Percentiles rank a stretch among this genome's conserved stretches.
Evolutionary conservation across 2,329 filamentous ascomycete species (phyloP).

Genomic region (Hymenoscyphus salicellus): DNA sequence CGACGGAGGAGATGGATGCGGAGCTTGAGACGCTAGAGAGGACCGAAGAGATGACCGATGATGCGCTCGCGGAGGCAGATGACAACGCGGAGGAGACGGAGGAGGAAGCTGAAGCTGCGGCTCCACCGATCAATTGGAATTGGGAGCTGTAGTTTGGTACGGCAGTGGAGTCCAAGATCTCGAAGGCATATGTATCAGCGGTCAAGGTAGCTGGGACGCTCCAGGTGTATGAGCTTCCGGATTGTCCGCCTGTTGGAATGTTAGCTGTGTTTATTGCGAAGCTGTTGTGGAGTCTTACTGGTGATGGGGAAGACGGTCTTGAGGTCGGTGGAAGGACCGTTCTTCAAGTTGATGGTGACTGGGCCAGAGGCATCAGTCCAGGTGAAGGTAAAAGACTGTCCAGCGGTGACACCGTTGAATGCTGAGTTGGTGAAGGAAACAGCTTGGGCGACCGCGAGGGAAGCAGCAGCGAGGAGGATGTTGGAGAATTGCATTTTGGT

Average conservation of each 20-base stretch:
- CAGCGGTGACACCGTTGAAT: slow-evolving; percentile 27
- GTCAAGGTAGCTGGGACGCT: slow-evolving; percentile 21
- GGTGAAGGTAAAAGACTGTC: slow-evolving; percentile 27
- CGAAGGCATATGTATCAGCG: slow-evolving; percentile 27
- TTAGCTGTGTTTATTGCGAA: not conserved
- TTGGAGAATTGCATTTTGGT: slow-evolving; percentile 34
- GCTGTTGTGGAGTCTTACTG: slow-evolving; percentile 21
- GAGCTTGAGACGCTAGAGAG: slow-evolving; percentile 11
- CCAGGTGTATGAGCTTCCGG: slow-evolving; percentile 28
- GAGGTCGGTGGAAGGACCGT: slow-evolving; percentile 26
- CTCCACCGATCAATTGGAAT: slow-evolving; percentile 28
- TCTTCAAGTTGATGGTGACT: slow-evolving; percentile 32
- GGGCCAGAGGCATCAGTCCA: slow-evolving; percentile 30
- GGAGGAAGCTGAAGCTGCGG: slow-evolving; percentile 14
- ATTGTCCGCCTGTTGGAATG: slow-evolving; percentile 19
- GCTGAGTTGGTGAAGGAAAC: slow-evolving; percentile 29
- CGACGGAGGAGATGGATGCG: slow-evolving; percentile 9
- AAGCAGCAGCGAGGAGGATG: slow-evolving; percentile 26
- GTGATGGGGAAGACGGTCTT: slow-evolving; percentile 28
- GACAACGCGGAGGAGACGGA: slow-evolving; percentile 9
- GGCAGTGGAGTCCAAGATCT: slow-evolving; percentile 25
- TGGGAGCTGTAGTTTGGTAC: slow-evolving; percentile 30
- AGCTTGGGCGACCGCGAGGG: slow-evolving; percentile 24
- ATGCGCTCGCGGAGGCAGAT: slow-evolving; percentile 4
- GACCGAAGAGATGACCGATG: slow-evolving; percentile 7